Percentiles rank a stretch among this genome's conserved stretches.
Evolutionary conservation across 1,284 basidiomycete genomes (phyloP).

Genomic region (Hemileia vastatrix): DNA sequence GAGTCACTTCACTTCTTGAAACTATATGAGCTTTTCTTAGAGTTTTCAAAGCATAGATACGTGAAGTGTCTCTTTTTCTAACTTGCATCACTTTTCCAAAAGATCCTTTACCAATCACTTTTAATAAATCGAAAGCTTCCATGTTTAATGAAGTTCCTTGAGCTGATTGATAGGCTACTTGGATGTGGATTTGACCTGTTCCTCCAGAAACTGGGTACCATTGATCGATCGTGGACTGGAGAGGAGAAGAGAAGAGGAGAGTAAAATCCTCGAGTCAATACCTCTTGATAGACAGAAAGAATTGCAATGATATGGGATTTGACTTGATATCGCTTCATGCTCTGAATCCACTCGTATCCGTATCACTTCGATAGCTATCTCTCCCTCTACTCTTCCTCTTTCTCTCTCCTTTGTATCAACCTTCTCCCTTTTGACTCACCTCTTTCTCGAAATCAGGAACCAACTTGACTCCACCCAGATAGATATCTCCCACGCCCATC

Average conservation of each 20-base stretch:
- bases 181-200: slow-evolving; percentile 84
- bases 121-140: slow-evolving; percentile 90
- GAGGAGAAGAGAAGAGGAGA: not conserved
- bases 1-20: slow-evolving; percentile 90
- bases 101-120: slow-evolving; percentile 94
- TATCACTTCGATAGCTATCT: not conserved
- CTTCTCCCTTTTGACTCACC: slow-evolving; percentile 45
- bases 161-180: slow-evolving; percentile 81
- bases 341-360: too few relatives aligned
- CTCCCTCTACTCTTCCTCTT: not conserved
- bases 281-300: not conserved
- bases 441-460: slow-evolving; percentile 67
- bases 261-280: not conserved
- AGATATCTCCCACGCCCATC: slow-evolving; percentile 82
- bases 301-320: too few relatives aligned
- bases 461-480: slow-evolving; percentile 82
- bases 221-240: slow-evolving; percentile 63
- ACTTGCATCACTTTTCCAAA: slow-evolving; percentile 99
- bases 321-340: too few relatives aligned
- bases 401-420: not conserved
- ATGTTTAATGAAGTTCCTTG: slow-evolving; percentile 62
- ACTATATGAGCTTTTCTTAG: slow-evolving; percentile 98
- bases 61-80: slow-evolving; percentile 91
- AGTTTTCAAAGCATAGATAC: slow-evolving; percentile 96
- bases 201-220: slow-evolving; percentile 82